phyloP scores from a whole-genome alignment of 2,329 filamentous ascomycete species.

The Niveomyces coronatus region DNA sequence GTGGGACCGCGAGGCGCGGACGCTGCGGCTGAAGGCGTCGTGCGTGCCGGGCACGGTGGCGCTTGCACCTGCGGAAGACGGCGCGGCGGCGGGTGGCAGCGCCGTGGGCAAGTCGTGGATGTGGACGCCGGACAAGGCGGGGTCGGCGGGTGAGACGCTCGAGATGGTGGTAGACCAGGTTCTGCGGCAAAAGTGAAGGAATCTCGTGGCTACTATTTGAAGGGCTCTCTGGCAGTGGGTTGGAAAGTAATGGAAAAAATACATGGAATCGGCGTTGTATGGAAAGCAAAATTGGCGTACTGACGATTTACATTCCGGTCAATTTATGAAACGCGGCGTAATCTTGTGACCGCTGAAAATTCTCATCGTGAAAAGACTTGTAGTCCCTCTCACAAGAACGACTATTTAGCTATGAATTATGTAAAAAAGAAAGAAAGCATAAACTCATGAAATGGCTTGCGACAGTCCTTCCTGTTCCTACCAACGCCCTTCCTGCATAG shows the following conservation, averaged over 20 bases:
- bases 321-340: too few relatives aligned
- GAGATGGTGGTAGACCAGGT: conserved; percentile 16
- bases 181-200: neutral
- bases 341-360: too few relatives aligned
- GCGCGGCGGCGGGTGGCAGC: neutral
- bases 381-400: neutral
- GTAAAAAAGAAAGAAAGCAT: too few relatives aligned
- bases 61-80: conserved; percentile 12
- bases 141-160: conserved; percentile 13
- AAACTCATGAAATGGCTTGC: too few relatives aligned
- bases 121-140: conserved; percentile 17
- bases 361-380: neutral
- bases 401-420: neutral
- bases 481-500: too few relatives aligned
- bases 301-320: too few relatives aligned
- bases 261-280: neutral
- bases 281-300: too few relatives aligned
- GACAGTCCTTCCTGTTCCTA: too few relatives aligned
- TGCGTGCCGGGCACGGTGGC: conserved; percentile 11
- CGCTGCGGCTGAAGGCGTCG: neutral
- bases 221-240: too few relatives aligned
- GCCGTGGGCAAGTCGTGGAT: conserved; percentile 17
- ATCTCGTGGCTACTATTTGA: neutral
- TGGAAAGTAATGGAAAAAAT: neutral
- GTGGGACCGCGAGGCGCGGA: neutral